Base-by-base conservation (phyloP, 2,329 filamentous ascomycete genomes). In the Emergomyces pasteurianus region DNA sequence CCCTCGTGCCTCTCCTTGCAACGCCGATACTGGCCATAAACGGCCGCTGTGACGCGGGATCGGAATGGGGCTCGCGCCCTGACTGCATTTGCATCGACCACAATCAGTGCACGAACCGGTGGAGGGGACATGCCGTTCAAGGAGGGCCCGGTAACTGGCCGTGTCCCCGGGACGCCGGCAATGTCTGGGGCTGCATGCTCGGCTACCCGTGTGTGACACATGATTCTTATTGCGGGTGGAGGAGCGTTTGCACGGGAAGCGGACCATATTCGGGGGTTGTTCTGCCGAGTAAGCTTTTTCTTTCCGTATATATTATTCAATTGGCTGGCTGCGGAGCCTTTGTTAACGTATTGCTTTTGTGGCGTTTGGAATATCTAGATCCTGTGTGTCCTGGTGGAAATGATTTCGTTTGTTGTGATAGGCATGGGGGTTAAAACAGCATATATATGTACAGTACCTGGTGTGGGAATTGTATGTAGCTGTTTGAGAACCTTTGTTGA, bases 151-250 rank as follows among this genome's bases (percentile, higher is more conserved):
- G 38, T 28, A 38, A 57, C 38, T 57, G 54, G 54, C 54, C 54
- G 16, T 57, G 54, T 31, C 54, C 38, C 5, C n/a, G 12, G 36
- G 54, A 57, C 12, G 54, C 6, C 2, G 14, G 16, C 14, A 57
- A 57, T 57, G 54, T 57, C 14, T 57, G 54, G 54, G 54, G 54
- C 6, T 57, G 54, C 21, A 57, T 57, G 54, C 3, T 57, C 26
- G 54, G 54, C 36, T 8, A 43, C 23, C 54, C 54, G 10, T 57
- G 54, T 23, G 54, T 57, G 23, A 57, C 54, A 23, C 36, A 23
- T 21, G 54, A 57, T 57, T 57, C 54, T n/a, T 57, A 57, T 43
- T 57, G 54, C 40, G 54, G 54, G 14, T 57, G 54, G 54, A 57
- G 34, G 54, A 43, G 38, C 26, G 54, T 57, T 26, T 57, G 54